A percentile compares a stretch with the other conserved stretches of the same genome.
Evolutionary conservation across 371 early-diverging fungal species (phyloP).

Genomic region (Circinella minor): DNA sequence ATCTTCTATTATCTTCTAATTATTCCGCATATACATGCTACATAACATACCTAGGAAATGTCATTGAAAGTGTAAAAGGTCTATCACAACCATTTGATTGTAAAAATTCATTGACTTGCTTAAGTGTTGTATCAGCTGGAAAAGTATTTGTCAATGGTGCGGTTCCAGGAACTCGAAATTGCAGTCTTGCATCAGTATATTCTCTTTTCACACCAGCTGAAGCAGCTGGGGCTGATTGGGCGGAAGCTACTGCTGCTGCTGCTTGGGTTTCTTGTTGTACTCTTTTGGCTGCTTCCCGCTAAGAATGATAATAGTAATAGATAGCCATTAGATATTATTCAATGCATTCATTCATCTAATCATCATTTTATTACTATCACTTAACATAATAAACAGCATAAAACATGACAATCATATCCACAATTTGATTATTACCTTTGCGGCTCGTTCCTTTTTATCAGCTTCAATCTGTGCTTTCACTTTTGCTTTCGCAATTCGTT

Average conservation of each 20-base stretch:
- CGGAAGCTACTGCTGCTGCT: constrained; percentile 21
- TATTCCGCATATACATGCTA: not conserved
- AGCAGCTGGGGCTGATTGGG: constrained; percentile 21
- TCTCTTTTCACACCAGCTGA: constrained; percentile 48
- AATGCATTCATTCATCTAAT: no score
- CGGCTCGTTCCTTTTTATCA: constrained; percentile 79
- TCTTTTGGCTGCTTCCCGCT: constrained; percentile 30
- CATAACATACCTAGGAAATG: constrained; percentile 70
- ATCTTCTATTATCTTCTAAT: not conserved
- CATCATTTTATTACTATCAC: no score
- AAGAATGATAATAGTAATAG: not conserved
- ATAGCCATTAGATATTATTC: no score
- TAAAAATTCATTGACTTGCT: constrained; percentile 68
- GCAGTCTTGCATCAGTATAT: constrained; percentile 74
- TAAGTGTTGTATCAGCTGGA: constrained; percentile 68
- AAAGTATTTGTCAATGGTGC: constrained; percentile 74
- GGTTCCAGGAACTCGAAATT: constrained; percentile 62
- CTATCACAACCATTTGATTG: constrained; percentile 53
- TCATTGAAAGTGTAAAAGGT: constrained; percentile 71
- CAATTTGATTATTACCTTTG: constrained; percentile 33
- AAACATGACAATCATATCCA: no score
- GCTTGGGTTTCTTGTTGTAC: constrained; percentile 21
- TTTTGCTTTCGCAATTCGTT: constrained; percentile 72
- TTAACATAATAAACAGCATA: no score
- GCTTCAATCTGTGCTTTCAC: constrained; percentile 88